Percentiles rank a stretch among this genome's conserved stretches.
phyloP scores from a whole-genome alignment of 176 grass and related monocot species.

The Paspalum notatum region DNA sequence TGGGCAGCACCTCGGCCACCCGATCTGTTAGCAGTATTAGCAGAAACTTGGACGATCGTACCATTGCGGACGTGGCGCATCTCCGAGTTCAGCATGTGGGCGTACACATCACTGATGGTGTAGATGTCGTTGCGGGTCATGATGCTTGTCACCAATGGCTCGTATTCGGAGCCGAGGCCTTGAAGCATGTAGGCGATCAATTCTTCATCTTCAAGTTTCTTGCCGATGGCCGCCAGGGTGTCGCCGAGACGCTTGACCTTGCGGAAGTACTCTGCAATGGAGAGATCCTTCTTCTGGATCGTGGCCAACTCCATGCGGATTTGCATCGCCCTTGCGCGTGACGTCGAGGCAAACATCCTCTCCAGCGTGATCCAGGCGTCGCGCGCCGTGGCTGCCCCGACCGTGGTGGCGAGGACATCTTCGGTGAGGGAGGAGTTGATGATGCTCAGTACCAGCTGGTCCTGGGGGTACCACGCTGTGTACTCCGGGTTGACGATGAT shows the following conservation, averaged over 20 bases:
- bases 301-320: not conserved
- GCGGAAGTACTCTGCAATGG: not conserved
- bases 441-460: not conserved
- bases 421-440: not conserved
- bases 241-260: not conserved
- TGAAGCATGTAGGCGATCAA: not conserved
- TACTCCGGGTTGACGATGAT: not conserved
- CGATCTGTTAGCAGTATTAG: not conserved
- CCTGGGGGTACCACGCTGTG: slow-evolving; percentile 14
- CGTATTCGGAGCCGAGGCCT: not conserved
- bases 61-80: not conserved
- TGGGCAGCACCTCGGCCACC: too few relatives aligned
- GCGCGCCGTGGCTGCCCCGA: not conserved
- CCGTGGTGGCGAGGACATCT: not conserved
- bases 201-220: not conserved
- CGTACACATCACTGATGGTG: too few relatives aligned
- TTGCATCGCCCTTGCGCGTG: not conserved
- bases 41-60: not conserved
- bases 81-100: not conserved
- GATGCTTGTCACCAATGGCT: not conserved
- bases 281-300: not conserved
- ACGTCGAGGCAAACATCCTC: not conserved
- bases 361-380: not conserved
- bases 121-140: not conserved
- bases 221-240: not conserved